Percentiles rank a stretch among this genome's conserved stretches.
These are phyloP conservation scores for Wallacemonas sp. DNA, from an alignment of 208 protist genomes.

Conservation along the genomic window DNA sequence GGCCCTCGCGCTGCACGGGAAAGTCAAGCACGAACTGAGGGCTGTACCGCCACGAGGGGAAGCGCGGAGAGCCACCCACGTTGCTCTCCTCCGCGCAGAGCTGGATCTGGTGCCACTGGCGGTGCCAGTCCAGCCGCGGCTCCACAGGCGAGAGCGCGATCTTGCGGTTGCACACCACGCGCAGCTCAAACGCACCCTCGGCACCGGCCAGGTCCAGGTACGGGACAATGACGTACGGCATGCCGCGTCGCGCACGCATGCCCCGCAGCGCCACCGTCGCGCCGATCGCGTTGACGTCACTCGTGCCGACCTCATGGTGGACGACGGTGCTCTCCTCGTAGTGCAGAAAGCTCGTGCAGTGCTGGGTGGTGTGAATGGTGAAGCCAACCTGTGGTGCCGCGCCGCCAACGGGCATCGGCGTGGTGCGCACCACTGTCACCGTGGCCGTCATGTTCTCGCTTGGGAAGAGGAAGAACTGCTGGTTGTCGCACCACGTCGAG, in stretches of 20 bases:
- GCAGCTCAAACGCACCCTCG: constrained; percentile 46
- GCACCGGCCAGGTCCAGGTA: constrained; percentile 34
- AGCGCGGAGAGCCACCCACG: constrained; percentile 65
- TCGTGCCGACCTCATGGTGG: constrained; percentile 19
- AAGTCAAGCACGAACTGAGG: constrained; percentile 79
- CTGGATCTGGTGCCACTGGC: constrained; percentile 26
- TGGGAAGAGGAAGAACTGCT: constrained; percentile 82
- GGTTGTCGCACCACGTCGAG: constrained; percentile 83
- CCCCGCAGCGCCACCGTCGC: constrained; percentile 54
- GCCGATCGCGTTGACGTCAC: constrained; percentile 27
- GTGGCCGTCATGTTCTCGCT: constrained; percentile 66
- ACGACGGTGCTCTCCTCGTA: constrained; percentile 67
- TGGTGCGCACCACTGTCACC: constrained; percentile 38
- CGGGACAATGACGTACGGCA: constrained; percentile 88
- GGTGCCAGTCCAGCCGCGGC: constrained; percentile 74
- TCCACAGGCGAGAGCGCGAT: constrained; percentile 60
- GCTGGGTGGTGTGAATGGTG: constrained; percentile 61
- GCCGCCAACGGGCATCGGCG: background rate
- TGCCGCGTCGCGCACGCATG: constrained; percentile 72
- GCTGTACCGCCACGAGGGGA: constrained; percentile 87
- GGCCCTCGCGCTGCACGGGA: constrained; percentile 67
- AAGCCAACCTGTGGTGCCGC: constrained; percentile 55
- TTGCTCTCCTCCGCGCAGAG: constrained; percentile 56
- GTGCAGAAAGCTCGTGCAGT: constrained; percentile 65
- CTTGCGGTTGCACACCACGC: constrained; percentile 60